Evolutionary conservation across 129 eudicot genomes (phyloP), one percentile per base, ranked within the genome.

Genomic region (Flaveria ramosissima): DNA sequence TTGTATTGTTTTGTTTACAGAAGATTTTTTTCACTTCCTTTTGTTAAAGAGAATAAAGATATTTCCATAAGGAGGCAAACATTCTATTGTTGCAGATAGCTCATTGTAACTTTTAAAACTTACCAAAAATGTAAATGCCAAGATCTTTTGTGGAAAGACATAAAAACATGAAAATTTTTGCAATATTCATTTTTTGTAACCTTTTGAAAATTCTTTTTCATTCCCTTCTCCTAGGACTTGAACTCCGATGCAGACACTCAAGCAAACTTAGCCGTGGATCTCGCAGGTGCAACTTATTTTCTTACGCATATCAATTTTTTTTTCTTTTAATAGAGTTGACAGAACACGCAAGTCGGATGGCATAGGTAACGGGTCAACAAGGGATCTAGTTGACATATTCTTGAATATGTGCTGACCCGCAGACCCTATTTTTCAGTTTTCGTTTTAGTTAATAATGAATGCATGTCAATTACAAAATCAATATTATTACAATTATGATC

Each of bases 201-300:
- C 17, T 39, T 20, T 36, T 41, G 0, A 66, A 51, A 48, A n/a
- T 36, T n/a, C 52, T 12, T 50, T 68, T 36, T 12, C 27, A 53
- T 72, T 73, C 47, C 13, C 23, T 5, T 56, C 13, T 46, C 26
- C 9, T 65, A 91, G 98, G 90, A 87, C 67, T 85, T 87, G 45
- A 93, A 93, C 84, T 87, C 98, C 0, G 98, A 87, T 77, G 98
- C 98, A 19, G 98, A 93, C 84, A 82, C 89, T 74, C 93, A 91
- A 82, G 98, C 98, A 43, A 93, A 93, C 84, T 86, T 87, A 76
- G 98, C 89, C 0, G 92, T 87, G 43, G 84, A 78, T 63, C 98
- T 93, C 75, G 88, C 96, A 68, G 96, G 98, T 90, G 75, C 80
- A 73, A 51, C 50, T 59, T 59, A 5, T 9, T 57, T 23, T 21